Evolutionary conservation across 177 flowering plant genomes (phyloP), one percentile per base, ranked within the genome.

Genomic region (Vitis hybrid): DNA sequence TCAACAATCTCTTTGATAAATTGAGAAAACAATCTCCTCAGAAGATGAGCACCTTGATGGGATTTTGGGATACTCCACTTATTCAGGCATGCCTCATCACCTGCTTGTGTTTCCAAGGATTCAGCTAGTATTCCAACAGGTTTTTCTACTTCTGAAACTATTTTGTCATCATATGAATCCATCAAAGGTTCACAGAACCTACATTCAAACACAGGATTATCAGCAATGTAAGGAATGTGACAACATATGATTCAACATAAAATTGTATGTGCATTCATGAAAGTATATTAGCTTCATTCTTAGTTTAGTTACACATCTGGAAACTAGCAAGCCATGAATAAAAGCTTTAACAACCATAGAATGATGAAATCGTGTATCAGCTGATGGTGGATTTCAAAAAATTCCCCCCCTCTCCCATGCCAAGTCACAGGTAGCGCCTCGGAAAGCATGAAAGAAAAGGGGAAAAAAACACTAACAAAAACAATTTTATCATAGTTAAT

Each of bases 1-100:
- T 93, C 98, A 71, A 95, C 92, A 65, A 95, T 88, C 78, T 89
- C 94, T 78, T 86, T 89, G 73, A 95, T 86, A 83, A 95, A 92
- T 63, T 78, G 85, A 72, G 95, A 89, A 65, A 91, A 79, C 74
- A 95, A 67, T 75, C 83, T 88, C 71, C 86, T 86, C 79, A 88
- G 66, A 46, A 88, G 71, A 61, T 73, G 82, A 75, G 86, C 84
- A 78, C 78, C 82, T 70, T 68, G 80, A 2, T 76, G 75, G 65
- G 81, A 83, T 55, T 82, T 84, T 50, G 88, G 69, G 66, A 86
- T 77, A 74, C 78, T 85, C 97, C 97, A 92, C 66, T 74, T 83
- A 61, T 66, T 65, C 49, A 52, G 68, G 56, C 61, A 11, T 55
- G 67, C 67, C 57, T 69, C 84, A 60, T 76, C 70, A 51, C 70